Evolutionary conservation across 2,329 filamentous ascomycete genomes (phyloP).

Genomic region (Orbilia ellipsospora): DNA sequence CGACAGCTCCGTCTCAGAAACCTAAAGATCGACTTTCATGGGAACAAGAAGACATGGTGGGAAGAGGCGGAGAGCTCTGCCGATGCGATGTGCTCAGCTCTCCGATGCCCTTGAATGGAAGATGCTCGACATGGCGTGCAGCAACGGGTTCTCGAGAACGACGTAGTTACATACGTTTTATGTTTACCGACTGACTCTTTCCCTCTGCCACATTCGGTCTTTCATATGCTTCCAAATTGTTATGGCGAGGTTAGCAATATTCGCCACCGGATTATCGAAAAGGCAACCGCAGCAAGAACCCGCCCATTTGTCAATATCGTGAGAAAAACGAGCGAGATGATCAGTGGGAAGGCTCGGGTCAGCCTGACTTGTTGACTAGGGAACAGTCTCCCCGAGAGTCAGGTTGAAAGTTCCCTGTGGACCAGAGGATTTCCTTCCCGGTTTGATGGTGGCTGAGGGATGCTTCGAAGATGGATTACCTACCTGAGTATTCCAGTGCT

Average conservation of each 20-base stretch:
- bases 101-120: constrained; percentile 14
- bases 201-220: no score
- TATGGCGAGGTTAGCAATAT: neutral
- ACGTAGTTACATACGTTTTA: no score
- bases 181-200: no score
- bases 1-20: constrained; percentile 13
- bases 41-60: neutral
- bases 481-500: no score
- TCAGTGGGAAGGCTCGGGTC: no score
- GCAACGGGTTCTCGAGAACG: no score
- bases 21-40: constrained; percentile 1
- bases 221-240: neutral
- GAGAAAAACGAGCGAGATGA: neutral
- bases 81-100: constrained; percentile 11
- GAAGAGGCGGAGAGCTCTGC: constrained; percentile 31
- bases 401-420: no score
- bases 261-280: constrained; percentile 16
- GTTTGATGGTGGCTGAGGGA: no score
- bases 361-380: no score
- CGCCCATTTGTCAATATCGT: neutral
- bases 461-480: no score
- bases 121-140: constrained; percentile 27
- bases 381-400: no score
- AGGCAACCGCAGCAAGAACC: neutral
- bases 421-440: no score